phyloP scores from a whole-genome alignment of 495 filamentous ascomycete genomes.

The Penicillium paxilli region DNA sequence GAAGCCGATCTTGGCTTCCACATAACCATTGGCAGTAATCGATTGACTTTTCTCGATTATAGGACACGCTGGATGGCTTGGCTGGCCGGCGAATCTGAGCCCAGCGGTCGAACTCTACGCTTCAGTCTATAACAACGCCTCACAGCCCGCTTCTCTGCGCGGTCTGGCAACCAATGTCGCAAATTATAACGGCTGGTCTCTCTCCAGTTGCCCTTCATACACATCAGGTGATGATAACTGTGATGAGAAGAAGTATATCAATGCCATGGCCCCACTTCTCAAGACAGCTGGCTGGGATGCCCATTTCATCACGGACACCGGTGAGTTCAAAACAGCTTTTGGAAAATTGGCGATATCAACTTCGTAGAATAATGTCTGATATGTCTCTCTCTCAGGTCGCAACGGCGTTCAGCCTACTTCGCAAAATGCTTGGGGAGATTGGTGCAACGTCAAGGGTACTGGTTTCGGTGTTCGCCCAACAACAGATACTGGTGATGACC shows the following conservation, averaged over 20 bases:
- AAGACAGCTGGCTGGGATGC: constrained; percentile 62
- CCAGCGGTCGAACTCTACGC: constrained; percentile 71
- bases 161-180: constrained; percentile 79
- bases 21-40: too few relatives aligned
- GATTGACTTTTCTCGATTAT: background rate
- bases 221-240: constrained; percentile 45
- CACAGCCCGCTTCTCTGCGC: constrained; percentile 63
- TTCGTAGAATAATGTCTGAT: background rate
- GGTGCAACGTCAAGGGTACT: constrained; percentile 78
- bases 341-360: background rate
- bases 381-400: constrained; percentile 46
- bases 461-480: constrained; percentile 74
- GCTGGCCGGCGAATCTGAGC: constrained; percentile 76
- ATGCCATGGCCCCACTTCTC: constrained; percentile 64
- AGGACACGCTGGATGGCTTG: constrained; percentile 69
- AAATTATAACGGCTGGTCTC: constrained; percentile 69
- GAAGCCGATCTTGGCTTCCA: background rate
- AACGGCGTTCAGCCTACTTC: constrained; percentile 65
- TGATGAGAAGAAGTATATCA: constrained; percentile 75
- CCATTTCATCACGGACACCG: constrained; percentile 71
- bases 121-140: constrained; percentile 64
- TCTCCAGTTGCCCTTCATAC: constrained; percentile 43
- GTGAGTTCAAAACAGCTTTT: constrained; percentile 21
- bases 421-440: constrained; percentile 73
- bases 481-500: constrained; percentile 57